Conservation (phyloP, 1,284 basidiomycete species). For the Fomitopsis betulina region DNA sequence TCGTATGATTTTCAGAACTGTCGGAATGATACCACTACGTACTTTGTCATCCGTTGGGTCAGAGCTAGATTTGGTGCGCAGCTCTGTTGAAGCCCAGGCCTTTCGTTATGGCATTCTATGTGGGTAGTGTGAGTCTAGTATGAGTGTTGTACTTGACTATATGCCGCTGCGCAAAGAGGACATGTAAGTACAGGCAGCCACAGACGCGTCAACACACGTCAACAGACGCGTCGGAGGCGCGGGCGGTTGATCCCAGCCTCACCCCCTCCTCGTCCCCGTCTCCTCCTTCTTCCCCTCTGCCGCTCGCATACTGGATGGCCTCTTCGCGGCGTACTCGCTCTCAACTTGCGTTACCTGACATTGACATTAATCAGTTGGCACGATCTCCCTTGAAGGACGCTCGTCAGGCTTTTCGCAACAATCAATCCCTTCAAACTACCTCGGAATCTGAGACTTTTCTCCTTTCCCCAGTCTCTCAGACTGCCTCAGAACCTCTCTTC, state of each 20-base stretch:
- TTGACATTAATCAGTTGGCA: slow-evolving; percentile 9
- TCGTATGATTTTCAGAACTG: too few relatives aligned
- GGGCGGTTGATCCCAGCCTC: not conserved
- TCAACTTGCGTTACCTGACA: slow-evolving; percentile 14
- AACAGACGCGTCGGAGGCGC: not conserved
- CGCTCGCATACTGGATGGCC: not conserved
- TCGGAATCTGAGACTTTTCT: not conserved
- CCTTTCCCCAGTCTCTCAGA: too few relatives aligned
- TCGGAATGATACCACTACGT: too few relatives aligned
- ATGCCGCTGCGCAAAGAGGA: too few relatives aligned
- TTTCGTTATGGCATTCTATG: too few relatives aligned
- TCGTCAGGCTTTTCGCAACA: slow-evolving; percentile 6
- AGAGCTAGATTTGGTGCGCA: too few relatives aligned
- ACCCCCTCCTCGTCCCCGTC: not conserved
- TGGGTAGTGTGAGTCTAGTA: too few relatives aligned
- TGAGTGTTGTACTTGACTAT: too few relatives aligned
- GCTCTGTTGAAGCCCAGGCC: too few relatives aligned
- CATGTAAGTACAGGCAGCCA: too few relatives aligned
- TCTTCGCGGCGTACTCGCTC: slow-evolving; percentile 11
- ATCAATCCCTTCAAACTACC: not conserved
- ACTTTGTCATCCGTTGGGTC: too few relatives aligned
- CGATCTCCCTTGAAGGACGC: slow-evolving; percentile 18
- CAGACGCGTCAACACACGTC: not conserved
- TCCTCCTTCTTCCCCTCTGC: not conserved
- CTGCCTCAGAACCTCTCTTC: not conserved